phyloP scores from a whole-genome alignment of 208 protist species.

The Porcisia hertigi region DNA sequence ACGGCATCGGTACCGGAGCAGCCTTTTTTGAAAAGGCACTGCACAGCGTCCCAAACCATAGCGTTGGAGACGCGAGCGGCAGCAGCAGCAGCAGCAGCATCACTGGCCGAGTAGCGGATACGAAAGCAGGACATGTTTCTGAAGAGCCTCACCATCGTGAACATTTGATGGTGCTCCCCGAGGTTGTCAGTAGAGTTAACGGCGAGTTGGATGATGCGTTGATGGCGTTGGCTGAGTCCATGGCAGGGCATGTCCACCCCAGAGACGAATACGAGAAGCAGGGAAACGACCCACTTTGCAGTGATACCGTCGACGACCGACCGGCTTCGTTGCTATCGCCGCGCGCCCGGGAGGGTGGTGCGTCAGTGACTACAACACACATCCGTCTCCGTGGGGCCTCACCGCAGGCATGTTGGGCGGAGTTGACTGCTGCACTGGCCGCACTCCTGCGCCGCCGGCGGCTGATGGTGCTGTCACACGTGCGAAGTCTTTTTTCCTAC shows the following conservation, averaged over 20 bases:
- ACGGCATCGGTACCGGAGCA: constrained; percentile 21
- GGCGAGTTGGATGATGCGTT: background rate
- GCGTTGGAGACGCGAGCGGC: background rate
- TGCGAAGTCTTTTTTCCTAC: constrained; percentile 57
- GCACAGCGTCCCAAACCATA: background rate
- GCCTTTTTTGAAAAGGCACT: constrained; percentile 22
- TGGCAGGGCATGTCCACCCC: background rate
- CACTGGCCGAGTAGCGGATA: background rate
- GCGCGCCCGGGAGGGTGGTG: background rate
- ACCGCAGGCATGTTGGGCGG: constrained; percentile 44
- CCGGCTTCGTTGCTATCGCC: background rate
- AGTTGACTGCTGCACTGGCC: constrained; percentile 32
- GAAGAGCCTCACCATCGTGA: background rate
- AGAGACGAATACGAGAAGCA: background rate
- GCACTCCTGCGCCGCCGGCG: constrained; percentile 35
- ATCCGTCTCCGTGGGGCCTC: constrained; percentile 20
- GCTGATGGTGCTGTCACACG: constrained; percentile 33
- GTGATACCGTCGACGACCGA: background rate
- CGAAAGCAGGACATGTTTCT: background rate
- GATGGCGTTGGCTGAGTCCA: background rate
- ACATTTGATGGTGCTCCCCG: constrained; percentile 1
- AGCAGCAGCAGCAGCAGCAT: background rate
- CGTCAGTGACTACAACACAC: background rate
- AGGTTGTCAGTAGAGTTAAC: background rate
- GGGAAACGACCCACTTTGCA: constrained; percentile 2